These are phyloP conservation scores for Paramecium sonneborni DNA, from an alignment of 73 alveolate genomes.

Conservation along the genomic window DNA sequence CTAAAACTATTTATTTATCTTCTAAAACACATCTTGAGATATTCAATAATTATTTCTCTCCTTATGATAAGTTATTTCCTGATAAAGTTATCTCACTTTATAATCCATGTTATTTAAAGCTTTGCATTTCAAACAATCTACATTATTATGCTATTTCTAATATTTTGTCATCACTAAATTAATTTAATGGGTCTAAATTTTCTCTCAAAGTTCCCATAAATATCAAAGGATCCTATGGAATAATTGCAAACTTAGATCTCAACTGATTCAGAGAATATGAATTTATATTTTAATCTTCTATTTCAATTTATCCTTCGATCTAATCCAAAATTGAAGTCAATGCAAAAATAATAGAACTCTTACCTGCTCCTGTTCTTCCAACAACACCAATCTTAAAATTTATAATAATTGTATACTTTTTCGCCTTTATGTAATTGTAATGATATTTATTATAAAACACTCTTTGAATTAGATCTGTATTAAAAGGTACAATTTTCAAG, in stretches of 20 bases:
- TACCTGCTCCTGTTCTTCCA: conserved; percentile 47
- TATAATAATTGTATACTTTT: background rate
- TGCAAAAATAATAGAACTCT: background rate
- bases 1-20: conserved; percentile 64
- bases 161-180: background rate
- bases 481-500: background rate
- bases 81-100: background rate
- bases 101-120: too few relatives aligned
- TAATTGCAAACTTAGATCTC: background rate
- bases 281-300: background rate
- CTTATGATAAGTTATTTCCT: conserved; percentile 46
- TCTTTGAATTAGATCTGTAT: background rate
- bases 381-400: conserved; percentile 77
- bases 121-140: background rate
- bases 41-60: conserved; percentile 71
- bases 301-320: background rate
- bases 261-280: background rate
- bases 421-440: background rate
- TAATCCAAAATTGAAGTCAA: background rate
- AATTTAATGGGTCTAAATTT: background rate
- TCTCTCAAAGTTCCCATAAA: background rate
- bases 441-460: background rate
- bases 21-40: conserved; percentile 62
- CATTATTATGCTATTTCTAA: background rate
- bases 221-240: background rate